These are phyloP conservation scores for Aspergillus nomiae DNA, from an alignment of 2,329 filamentous ascomycete genomes.

Conservation along the genomic window DNA sequence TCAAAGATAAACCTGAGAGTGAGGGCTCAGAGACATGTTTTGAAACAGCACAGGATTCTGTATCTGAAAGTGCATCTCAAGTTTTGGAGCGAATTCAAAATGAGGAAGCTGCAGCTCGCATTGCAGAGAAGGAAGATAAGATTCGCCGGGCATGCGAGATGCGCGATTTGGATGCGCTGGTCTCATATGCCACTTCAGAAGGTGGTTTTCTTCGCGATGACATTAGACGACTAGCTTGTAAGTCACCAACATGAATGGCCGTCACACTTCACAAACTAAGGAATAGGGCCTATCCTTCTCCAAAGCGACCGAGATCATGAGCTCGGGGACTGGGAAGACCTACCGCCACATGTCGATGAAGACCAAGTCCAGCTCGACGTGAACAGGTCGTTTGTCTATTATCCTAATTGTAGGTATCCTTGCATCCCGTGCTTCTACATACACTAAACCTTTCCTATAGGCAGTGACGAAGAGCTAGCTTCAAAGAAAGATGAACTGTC, in stretches of 20 bases:
- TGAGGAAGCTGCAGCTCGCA: conserved; percentile 9
- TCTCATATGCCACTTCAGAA: conserved; percentile 60
- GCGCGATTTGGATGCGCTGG: conserved; percentile 59
- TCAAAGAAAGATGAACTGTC: conserved; percentile 75
- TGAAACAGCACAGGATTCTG: conserved; percentile 7
- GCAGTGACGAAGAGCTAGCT: conserved; percentile 69
- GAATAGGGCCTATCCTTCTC: conserved; percentile 53
- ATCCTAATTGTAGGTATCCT: conserved; percentile 69
- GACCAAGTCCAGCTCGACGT: conserved; percentile 91
- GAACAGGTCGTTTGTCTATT: conserved; percentile 95
- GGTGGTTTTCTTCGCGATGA: conserved; percentile 70
- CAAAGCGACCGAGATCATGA: conserved; percentile 36
- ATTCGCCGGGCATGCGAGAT: conserved; percentile 64
- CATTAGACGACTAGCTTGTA: conserved; percentile 76
- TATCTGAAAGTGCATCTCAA: conserved; percentile 2
- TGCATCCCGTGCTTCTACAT: not conserved
- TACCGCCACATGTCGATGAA: conserved; percentile 81
- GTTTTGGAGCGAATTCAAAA: conserved; percentile 1
- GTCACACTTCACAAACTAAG: conserved; percentile 16
- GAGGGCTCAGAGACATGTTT: not conserved
- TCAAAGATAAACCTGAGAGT: not conserved
- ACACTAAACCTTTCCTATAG: conserved; percentile 44
- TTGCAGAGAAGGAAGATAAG: conserved; percentile 44
- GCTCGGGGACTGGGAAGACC: conserved; percentile 55
- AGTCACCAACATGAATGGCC: conserved; percentile 40